Base-by-base conservation (phyloP, 129 eudicot genomes). In the Deinandra increscens region DNA sequence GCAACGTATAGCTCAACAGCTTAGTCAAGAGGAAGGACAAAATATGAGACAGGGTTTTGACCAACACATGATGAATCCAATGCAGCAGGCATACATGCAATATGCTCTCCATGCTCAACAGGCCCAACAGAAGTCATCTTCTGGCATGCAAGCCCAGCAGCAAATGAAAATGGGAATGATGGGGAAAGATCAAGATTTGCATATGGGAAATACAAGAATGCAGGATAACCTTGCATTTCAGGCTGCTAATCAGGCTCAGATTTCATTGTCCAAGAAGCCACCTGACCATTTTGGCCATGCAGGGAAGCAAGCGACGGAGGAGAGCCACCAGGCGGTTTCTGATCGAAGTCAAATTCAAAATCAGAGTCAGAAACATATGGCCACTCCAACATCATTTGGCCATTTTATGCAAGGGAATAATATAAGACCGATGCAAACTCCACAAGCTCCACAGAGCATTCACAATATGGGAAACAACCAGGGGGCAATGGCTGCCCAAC, bases 81-180 rank as follows among this genome's bases (percentile, higher is more conserved):
- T 82, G 20, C 99, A 89, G 3, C 97, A 89, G 84, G 99, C 99
- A 10, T 93, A 89, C 73, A 46, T 87, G 71, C 97, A 92, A 50
- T 86, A 87, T 59, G 88, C 96, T 59, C 74, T 84, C 56, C 95
- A 90, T 79, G 75, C 88, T 5, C 83, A 79, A 49, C 77, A 73
- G 77, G 72, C 84, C 42, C 68, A 79, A 60, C 83, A 73, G 77
- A 89, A 84, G 72, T 62, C 90, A 13, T 76, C 71, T 55, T 9
- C 80, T 15, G 92, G 86, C 29, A 77, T 83, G 85, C 95, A 85
- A 64, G 58, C 91, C 60, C 96, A 85, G 69, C 90, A 83, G 61
- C 90, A 85, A 78, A 80, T 79, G 83, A 83, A 75, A 76, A 75
- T 82, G 58, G 91, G 89, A 79, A 78, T 82, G 77, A 80, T 54